Conservation (phyloP, 345 rosid species). For the Populus deltoides region DNA sequence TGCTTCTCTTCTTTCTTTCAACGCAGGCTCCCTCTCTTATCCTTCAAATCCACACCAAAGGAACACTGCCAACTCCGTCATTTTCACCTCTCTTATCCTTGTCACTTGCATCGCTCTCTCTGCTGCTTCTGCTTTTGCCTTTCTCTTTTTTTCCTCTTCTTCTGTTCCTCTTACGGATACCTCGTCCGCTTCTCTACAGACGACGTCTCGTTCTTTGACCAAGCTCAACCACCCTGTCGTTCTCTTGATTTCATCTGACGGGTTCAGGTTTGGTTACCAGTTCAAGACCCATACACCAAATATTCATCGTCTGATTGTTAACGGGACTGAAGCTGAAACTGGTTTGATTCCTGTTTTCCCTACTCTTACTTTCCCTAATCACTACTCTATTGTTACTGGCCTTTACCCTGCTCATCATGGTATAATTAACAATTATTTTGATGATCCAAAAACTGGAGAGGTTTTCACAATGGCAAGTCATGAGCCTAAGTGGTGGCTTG, state of each 20-base stretch:
- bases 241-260: conserved; percentile 78
- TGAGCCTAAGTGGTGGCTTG: conserved; percentile 93
- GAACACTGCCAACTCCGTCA: conserved; percentile 33
- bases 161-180: neutral
- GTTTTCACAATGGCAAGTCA: conserved; percentile 66
- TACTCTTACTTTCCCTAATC: conserved; percentile 84
- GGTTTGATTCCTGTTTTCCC: conserved; percentile 93
- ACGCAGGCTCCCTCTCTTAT: conserved; percentile 33
- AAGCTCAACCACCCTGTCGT: conserved; percentile 67
- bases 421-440: conserved; percentile 63
- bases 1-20: conserved; percentile 55
- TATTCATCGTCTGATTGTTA: conserved; percentile 63
- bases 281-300: conserved; percentile 69
- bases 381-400: conserved; percentile 90
- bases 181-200: conserved; percentile 13
- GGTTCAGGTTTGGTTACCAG: conserved; percentile 95
- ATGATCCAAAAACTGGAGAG: conserved; percentile 60
- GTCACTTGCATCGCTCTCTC: conserved; percentile 62
- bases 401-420: conserved; percentile 90
- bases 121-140: conserved; percentile 70
- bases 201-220: conserved; percentile 53
- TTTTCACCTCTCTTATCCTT: conserved; percentile 52
- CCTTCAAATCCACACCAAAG: conserved; percentile 18
- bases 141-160: conserved; percentile 51
- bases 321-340: conserved; percentile 82